A percentile compares a stretch with the other conserved stretches of the same genome.
phyloP scores from a whole-genome alignment of 2,329 filamentous ascomycete species.

The Ophiostoma perfectum region DNA sequence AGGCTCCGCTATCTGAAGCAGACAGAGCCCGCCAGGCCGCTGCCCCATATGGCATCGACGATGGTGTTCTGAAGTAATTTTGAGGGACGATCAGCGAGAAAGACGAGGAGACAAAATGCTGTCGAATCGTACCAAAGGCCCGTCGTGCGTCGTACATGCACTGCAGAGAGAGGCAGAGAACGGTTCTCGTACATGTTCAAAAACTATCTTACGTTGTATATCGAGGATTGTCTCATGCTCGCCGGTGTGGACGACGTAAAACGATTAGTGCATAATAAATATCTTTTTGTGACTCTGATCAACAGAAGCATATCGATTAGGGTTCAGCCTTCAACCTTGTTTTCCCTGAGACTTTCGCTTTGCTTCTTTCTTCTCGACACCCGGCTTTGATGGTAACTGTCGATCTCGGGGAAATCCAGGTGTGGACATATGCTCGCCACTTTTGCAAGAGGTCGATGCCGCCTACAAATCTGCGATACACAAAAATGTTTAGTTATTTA shows the following conservation, averaged over 20 bases:
- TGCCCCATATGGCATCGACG: constrained; percentile 11
- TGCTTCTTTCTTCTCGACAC: not conserved
- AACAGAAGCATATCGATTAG: constrained; percentile 3
- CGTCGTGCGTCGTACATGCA: too few species aligned
- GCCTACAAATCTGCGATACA: constrained; percentile 8
- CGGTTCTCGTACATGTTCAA: too few species aligned
- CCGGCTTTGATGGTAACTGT: constrained; percentile 10
- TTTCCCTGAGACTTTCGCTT: not conserved
- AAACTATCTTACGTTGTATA: too few species aligned
- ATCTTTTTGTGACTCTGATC: not conserved
- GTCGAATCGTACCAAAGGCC: too few species aligned
- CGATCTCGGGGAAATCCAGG: constrained; percentile 11
- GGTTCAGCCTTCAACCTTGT: not conserved
- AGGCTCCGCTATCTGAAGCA: constrained; percentile 13
- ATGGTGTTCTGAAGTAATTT: not conserved
- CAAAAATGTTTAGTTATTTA: constrained; percentile 6
- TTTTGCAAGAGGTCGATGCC: not conserved
- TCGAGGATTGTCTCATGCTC: too few species aligned
- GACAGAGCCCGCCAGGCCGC: not conserved
- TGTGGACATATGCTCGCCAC: not conserved
- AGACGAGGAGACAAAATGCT: too few species aligned
- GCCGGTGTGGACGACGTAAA: too few species aligned
- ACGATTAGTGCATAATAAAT: too few species aligned
- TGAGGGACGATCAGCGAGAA: too few species aligned
- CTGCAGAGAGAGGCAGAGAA: too few species aligned